phyloP scores from a whole-genome alignment of 257 asterid genomes.

The Nicotiana otophora region DNA sequence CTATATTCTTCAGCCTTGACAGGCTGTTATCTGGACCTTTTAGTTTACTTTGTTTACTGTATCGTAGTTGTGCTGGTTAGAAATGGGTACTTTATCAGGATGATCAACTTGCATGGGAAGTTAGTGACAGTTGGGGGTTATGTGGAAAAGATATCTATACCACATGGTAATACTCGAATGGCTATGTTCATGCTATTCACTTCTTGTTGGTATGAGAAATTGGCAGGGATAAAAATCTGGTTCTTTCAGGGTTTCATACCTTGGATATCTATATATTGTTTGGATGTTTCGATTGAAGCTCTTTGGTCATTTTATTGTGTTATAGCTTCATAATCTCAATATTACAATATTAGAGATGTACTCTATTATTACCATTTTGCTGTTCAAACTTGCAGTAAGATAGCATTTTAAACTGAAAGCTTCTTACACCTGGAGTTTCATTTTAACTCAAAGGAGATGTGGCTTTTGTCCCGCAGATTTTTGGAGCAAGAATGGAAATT shows the following conservation, averaged over 20 bases:
- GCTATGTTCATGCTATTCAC: neutral
- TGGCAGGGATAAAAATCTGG: neutral
- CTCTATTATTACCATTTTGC: slow-evolving; percentile 1
- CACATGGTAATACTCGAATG: neutral
- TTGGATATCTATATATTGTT: neutral
- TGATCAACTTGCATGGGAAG: neutral
- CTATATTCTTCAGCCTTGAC: neutral
- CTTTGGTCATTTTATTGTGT: neutral
- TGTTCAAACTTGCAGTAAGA: neutral
- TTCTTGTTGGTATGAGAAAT: neutral
- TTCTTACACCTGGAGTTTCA: neutral
- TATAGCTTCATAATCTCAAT: neutral
- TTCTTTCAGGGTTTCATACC: neutral
- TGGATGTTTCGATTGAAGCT: neutral
- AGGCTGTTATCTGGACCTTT: neutral
- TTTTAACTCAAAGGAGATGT: neutral
- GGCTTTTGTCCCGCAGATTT: slow-evolving; percentile 47
- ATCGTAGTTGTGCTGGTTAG: neutral
- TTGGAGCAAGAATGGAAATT: slow-evolving; percentile 71
- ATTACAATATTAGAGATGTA: neutral
- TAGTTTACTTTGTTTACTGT: neutral
- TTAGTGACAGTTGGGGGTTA: neutral
- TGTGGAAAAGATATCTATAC: neutral
- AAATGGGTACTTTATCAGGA: neutral
- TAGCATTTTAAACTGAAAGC: neutral